A percentile compares a stretch with the other conserved stretches of the same genome.
Evolutionary conservation across 108 stramenopile species (phyloP).

Genomic region (Ochromonas danica): DNA sequence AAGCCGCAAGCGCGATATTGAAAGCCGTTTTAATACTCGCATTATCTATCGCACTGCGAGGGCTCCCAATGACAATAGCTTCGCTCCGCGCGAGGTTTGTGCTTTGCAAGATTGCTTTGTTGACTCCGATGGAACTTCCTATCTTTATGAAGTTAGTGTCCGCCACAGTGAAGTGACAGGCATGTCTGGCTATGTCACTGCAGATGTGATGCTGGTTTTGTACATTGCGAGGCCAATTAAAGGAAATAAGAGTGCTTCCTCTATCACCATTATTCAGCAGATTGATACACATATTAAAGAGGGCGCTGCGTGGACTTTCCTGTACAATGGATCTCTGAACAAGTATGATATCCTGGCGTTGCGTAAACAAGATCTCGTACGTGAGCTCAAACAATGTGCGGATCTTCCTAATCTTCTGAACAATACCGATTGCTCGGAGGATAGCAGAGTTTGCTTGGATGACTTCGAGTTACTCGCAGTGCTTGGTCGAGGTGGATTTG

Average conservation of each 20-base stretch:
- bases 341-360: neutral
- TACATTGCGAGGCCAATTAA: constrained; percentile 36
- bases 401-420: neutral
- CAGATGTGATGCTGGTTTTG: constrained; percentile 39
- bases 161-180: constrained; percentile 39
- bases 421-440: neutral
- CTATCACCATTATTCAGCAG: constrained; percentile 26
- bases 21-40: neutral
- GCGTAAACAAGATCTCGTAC: constrained; percentile 12
- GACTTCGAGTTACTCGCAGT: constrained; percentile 35
- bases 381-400: neutral
- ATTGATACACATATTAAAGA: constrained; percentile 13
- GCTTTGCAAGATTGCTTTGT: constrained; percentile 42
- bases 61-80: neutral
- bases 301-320: neutral
- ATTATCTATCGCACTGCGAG: constrained; percentile 32
- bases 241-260: neutral
- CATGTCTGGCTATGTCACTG: constrained; percentile 30
- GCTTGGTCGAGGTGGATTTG: constrained; percentile 30
- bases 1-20: neutral
- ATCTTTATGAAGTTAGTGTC: constrained; percentile 43
- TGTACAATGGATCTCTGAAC: neutral
- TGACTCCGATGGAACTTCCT: constrained; percentile 34
- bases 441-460: neutral
- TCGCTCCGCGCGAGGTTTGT: constrained; percentile 37